Percentiles rank a stretch among this genome's conserved stretches.
These are phyloP conservation scores for Pseudogymnoascus sp. DNA, from an alignment of 2,329 filamentous ascomycete species.

Conservation along the genomic window DNA sequence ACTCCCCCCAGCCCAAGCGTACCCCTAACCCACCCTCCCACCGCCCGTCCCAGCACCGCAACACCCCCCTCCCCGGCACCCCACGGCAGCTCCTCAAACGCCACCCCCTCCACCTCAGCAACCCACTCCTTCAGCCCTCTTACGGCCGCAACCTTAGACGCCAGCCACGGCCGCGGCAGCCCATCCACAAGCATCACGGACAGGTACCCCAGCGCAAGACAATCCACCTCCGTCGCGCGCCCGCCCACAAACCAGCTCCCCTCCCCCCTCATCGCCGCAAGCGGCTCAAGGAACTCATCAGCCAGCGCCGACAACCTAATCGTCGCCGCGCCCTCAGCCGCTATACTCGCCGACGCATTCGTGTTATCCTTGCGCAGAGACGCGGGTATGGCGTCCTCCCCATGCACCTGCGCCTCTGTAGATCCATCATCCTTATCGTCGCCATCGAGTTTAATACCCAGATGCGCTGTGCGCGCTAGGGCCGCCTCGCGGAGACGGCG, in stretches of 20 bases:
- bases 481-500: conserved; percentile 63
- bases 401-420: conserved; percentile 30
- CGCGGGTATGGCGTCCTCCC: conserved; percentile 24
- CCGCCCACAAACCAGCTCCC: conserved; percentile 47
- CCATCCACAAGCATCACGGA: conserved; percentile 58
- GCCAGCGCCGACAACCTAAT: conserved; percentile 71
- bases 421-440: conserved; percentile 37
- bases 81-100: conserved; percentile 11
- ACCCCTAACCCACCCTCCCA: conserved; percentile 20
- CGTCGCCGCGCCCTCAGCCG: conserved; percentile 60
- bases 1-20: conserved; percentile 22
- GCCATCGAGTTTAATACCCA: conserved; percentile 61
- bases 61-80: conserved; percentile 16
- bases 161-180: conserved; percentile 54
- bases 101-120: conserved; percentile 9
- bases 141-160: conserved; percentile 41
- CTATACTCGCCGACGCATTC: conserved; percentile 43
- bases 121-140: conserved; percentile 21
- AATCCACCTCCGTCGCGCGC: conserved; percentile 61
- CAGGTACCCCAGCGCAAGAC: conserved; percentile 71
- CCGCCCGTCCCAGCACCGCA: conserved; percentile 26
- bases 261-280: conserved; percentile 52
- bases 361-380: conserved; percentile 33
- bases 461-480: conserved; percentile 57
- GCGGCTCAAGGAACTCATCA: conserved; percentile 59